Base-by-base conservation (phyloP, 2,329 filamentous ascomycete genomes). In the Neofusicoccum parvum region DNA sequence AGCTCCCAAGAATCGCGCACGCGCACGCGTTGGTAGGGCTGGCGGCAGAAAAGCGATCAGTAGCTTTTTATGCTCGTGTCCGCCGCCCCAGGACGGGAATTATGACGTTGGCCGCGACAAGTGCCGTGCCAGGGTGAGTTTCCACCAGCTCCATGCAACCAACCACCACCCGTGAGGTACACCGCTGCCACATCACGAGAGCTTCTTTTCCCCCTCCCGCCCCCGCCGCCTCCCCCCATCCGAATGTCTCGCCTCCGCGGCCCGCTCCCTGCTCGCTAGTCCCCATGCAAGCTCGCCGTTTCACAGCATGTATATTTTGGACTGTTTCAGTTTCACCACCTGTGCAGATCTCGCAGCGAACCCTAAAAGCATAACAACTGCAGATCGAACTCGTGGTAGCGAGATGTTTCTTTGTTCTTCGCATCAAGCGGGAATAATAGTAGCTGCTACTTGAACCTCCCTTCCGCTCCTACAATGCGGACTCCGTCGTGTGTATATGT, bases 241-340 rank as follows among this genome's bases (percentile, higher is more conserved):
- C 48, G 23, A 23, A 34, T 11, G 27, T 50, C 48, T 50, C 48
- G 48, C 48, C 34, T 53, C 14, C 27, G 54, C 56, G 56, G 56
- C 41, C 56, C 56, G 56, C 41, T 36, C 56, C 56, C 56, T 60
- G 56, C 43, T 17, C 27, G 15, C 14, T 45, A 58, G 15, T 7
- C 32, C 56, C 41, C 15, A 48, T 48, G n/a, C n/a, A 36, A 60
- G 11, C 50, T 53, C 17, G 43, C 34, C 17, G 50, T 53, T 53
- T 53, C 50, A 53, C 50, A 14, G 56, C 56, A 60, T 45, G 14
- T 32, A 15, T 60, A 34, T 7, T 15, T 48, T 41, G 36, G 17
- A 15, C 43, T 17, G 41, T 60, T 60, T 60, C 56, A 37, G 48
- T 50, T 34, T 50, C 48, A 50, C 48, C 23, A 27, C 34, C 23